These are phyloP conservation scores for Flagelloscypha sp. DNA, from an alignment of 768 basidiomycete species.

Conservation along the genomic window DNA sequence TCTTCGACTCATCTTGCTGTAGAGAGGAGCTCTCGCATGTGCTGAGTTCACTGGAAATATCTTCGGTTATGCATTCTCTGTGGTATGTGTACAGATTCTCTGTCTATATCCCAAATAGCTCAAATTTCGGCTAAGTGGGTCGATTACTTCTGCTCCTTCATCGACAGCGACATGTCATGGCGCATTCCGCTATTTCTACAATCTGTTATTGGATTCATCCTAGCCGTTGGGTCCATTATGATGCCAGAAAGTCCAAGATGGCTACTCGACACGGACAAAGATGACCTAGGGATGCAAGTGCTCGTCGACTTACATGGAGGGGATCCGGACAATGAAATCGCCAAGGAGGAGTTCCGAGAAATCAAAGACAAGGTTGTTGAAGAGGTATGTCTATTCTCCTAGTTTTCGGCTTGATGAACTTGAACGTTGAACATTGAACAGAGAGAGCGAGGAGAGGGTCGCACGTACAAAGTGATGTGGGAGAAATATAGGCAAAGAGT, in stretches of 20 bases:
- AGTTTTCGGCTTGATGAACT: background rate
- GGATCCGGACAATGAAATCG: conserved; percentile 54
- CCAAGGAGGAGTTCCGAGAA: conserved; percentile 80
- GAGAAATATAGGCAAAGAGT: conserved; percentile 79
- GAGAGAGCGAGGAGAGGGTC: conserved; percentile 69
- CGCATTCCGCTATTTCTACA: conserved; percentile 60
- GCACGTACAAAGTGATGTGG: conserved; percentile 82
- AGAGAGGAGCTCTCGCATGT: conserved; percentile 88
- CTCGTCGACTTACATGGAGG: conserved; percentile 87
- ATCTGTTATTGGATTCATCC: conserved; percentile 55
- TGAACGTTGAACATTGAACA: conserved; percentile 18
- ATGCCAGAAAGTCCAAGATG: conserved; percentile 71
- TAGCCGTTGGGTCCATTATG: conserved; percentile 50
- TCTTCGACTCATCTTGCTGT: conserved; percentile 3
- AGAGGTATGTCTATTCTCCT: conserved; percentile 38
- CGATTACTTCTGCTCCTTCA: conserved; percentile 63
- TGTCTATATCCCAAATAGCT: no score
- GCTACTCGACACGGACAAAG: conserved; percentile 82
- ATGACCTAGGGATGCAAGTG: conserved; percentile 76
- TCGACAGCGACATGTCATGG: conserved; percentile 61
- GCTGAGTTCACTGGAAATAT: conserved; percentile 96
- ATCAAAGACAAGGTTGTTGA: conserved; percentile 75
- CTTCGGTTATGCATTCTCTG: conserved; percentile 81
- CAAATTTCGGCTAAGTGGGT: no score
- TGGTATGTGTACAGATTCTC: conserved; percentile 43